phyloP scores from a whole-genome alignment of 768 basidiomycete genomes.

The Kwoniella shandongensis region DNA sequence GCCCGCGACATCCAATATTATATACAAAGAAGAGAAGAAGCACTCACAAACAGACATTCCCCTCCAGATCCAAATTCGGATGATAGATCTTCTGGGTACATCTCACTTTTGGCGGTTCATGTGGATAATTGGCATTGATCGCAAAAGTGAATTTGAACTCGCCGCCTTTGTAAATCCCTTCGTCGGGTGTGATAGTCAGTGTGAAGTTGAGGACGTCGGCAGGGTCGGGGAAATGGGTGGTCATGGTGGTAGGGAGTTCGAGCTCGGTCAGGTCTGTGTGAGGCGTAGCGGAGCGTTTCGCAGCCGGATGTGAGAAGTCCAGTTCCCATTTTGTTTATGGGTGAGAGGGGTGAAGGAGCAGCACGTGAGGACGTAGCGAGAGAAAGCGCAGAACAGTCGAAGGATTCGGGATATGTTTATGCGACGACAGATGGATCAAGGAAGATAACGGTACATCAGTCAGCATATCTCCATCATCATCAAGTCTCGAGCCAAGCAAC shows the following conservation, averaged over 20 bases:
- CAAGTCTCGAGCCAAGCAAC: too few species aligned
- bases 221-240: conserved; percentile 88
- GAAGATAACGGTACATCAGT: background rate
- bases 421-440: too few species aligned
- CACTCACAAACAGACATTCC: conserved; percentile 83
- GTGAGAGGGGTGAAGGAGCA: background rate
- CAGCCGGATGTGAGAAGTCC: background rate
- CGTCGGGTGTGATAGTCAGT: conserved; percentile 92
- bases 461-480: background rate
- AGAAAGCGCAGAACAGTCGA: too few species aligned
- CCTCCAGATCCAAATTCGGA: conserved; percentile 96
- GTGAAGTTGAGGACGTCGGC: conserved; percentile 94
- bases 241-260: conserved; percentile 93
- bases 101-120: conserved; percentile 98
- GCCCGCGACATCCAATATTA: too few species aligned
- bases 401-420: too few species aligned
- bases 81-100: conserved; percentile 99
- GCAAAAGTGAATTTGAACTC: conserved; percentile 88
- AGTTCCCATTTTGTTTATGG: too few species aligned
- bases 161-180: conserved; percentile 99
- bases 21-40: background rate
- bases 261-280: conserved; percentile 92
- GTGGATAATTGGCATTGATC: conserved; percentile 97
- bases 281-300: too few species aligned
- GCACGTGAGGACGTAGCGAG: too few species aligned